Percentiles rank a stretch among this genome's conserved stretches.
Conservation (phyloP, 1,139 yeast genomes). For the Arxiozyma heterogenica region DNA sequence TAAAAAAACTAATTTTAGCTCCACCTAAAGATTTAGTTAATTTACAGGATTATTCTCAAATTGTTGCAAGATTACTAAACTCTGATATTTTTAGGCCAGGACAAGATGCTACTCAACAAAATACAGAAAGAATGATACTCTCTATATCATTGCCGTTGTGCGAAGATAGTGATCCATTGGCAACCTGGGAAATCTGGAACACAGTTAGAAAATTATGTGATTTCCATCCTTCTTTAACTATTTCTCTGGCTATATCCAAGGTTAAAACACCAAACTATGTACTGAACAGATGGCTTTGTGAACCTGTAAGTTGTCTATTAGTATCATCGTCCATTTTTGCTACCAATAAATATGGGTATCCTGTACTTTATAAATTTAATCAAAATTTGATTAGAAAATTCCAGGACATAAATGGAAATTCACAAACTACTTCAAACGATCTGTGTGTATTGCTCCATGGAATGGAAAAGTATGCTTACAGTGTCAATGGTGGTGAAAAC, state of each 20-base stretch:
- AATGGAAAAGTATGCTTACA: slow-evolving; percentile 34
- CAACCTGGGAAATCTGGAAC: slow-evolving; percentile 68
- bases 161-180: slow-evolving; percentile 43
- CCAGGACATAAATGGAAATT: slow-evolving; percentile 27
- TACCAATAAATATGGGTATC: slow-evolving; percentile 48
- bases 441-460: slow-evolving; percentile 37
- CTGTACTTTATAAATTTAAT: slow-evolving; percentile 49
- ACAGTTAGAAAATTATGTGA: slow-evolving; percentile 46
- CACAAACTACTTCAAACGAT: slow-evolving; percentile 20
- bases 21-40: slow-evolving; percentile 53
- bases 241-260: slow-evolving; percentile 50
- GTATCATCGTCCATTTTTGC: slow-evolving; percentile 47
- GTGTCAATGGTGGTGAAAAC: slow-evolving; percentile 36
- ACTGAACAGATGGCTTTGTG: slow-evolving; percentile 52
- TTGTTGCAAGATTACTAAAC: slow-evolving; percentile 31
- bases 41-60: slow-evolving; percentile 41
- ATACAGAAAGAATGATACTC: slow-evolving; percentile 15
- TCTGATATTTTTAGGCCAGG: slow-evolving; percentile 12
- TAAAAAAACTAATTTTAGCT: slow-evolving; percentile 42
- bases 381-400: slow-evolving; percentile 34
- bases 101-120: neutral
- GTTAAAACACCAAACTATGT: slow-evolving; percentile 40
- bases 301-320: slow-evolving; percentile 50
- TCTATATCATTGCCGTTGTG: slow-evolving; percentile 31
- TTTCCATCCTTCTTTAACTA: slow-evolving; percentile 42